Conservation (phyloP, 257 asterid genomes). For the Solanum bulbocastanum region DNA sequence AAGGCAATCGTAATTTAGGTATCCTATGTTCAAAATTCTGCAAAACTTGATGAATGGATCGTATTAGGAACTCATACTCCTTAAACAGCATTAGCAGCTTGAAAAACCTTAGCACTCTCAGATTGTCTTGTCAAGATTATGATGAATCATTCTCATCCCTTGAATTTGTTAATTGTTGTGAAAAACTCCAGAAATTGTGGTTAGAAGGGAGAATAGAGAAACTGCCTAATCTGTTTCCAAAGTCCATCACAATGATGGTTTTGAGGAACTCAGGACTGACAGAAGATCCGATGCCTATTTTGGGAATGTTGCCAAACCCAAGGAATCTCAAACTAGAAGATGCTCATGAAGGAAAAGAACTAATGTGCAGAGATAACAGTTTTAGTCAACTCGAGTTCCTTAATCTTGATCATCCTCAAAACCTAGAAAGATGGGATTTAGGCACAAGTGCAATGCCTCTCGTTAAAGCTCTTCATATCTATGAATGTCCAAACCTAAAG, state of each 20-base stretch:
- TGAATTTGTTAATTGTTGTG: not conserved
- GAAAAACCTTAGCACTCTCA: not conserved
- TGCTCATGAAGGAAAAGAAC: not conserved
- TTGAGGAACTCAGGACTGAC: fast-evolving
- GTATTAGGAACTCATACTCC: not conserved
- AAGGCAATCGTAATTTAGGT: not conserved
- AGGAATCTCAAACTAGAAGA: not conserved
- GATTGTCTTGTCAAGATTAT: fast-evolving
- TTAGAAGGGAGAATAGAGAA: not conserved
- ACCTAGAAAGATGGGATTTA: not conserved
- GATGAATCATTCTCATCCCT: not conserved
- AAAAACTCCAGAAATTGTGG: not conserved
- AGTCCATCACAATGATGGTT: not conserved
- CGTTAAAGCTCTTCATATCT: not conserved
- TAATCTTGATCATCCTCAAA: fast-evolving
- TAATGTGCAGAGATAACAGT: not conserved
- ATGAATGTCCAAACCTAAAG: not conserved
- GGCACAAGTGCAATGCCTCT: not conserved
- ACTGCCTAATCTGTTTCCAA: not conserved
- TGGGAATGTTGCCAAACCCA: not conserved
- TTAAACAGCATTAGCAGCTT: not conserved
- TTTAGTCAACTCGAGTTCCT: not conserved
- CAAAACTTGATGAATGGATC: not conserved
- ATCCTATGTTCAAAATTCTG: no score
- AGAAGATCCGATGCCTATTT: not conserved